Conservation (phyloP, 441 rosid genomes). For the Euphorbia corollata region DNA sequence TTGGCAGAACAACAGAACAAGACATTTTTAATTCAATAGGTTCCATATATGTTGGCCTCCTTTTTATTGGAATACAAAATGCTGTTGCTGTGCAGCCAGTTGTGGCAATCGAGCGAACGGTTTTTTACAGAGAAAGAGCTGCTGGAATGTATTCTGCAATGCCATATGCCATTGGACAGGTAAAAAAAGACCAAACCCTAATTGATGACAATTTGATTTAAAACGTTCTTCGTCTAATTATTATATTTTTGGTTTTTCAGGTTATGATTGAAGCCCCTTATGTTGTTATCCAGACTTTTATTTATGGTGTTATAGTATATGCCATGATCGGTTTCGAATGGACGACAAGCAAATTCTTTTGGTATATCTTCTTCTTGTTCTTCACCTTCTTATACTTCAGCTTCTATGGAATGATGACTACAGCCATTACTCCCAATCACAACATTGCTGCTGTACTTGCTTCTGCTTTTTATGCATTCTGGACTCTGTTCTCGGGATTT, state of each 20-base stretch:
- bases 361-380: slow-evolving; percentile 49
- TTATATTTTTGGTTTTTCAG: slow-evolving; percentile 21
- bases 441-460: slow-evolving; percentile 40
- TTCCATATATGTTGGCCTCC: slow-evolving; percentile 60
- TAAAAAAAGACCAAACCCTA: slow-evolving; percentile 13
- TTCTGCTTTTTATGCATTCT: slow-evolving; percentile 33
- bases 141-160: slow-evolving; percentile 85
- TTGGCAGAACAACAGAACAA: slow-evolving; percentile 40
- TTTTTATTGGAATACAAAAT: slow-evolving; percentile 62
- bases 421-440: slow-evolving; percentile 49
- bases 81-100: slow-evolving; percentile 59
- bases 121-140: slow-evolving; percentile 78
- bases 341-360: slow-evolving; percentile 38
- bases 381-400: slow-evolving; percentile 51
- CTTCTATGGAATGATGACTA: slow-evolving; percentile 57
- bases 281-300: slow-evolving; percentile 33
- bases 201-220: no score
- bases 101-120: slow-evolving; percentile 67
- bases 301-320: slow-evolving; percentile 47
- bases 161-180: slow-evolving; percentile 85
- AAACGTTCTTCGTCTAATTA: neutral
- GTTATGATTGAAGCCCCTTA: slow-evolving; percentile 52
- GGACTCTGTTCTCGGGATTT: slow-evolving; percentile 61
- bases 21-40: slow-evolving; percentile 31
- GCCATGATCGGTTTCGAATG: slow-evolving; percentile 56